A percentile compares a stretch with the other conserved stretches of the same genome.
Conservation (phyloP, 306 rosid species). For the Cucurbita moschata region DNA sequence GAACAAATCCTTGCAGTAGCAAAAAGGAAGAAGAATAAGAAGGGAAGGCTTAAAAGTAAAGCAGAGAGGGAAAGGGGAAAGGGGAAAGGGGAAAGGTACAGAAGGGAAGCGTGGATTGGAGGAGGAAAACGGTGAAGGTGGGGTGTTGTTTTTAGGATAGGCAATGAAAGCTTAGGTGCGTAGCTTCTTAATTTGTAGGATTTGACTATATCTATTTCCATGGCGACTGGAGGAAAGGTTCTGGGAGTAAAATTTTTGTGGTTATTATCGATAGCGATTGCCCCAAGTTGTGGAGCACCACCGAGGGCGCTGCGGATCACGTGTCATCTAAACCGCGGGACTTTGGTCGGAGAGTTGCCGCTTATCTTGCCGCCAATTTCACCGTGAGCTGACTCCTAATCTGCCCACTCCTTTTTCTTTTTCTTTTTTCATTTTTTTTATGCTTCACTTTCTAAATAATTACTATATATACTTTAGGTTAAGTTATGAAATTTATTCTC, state of each 20-base stretch:
- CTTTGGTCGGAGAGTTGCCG: conserved; percentile 16
- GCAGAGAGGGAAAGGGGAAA: background rate
- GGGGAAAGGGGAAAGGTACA: background rate
- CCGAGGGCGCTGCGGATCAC: background rate
- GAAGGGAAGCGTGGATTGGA: no score
- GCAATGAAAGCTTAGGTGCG: background rate
- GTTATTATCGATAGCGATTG: background rate
- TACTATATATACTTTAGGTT: no score
- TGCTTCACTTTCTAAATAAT: no score
- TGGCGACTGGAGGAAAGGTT: background rate
- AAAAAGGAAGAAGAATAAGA: background rate
- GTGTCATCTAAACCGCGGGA: conserved; percentile 5
- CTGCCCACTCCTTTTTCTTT: no score
- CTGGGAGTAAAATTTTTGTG: background rate
- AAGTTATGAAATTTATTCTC: no score
- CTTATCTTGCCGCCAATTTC: conserved; percentile 10
- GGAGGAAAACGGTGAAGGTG: no score
- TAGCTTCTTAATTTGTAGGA: background rate
- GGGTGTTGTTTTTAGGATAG: background rate
- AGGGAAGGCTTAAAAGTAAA: background rate
- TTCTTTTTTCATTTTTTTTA: no score
- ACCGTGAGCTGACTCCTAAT: conserved; percentile 7
- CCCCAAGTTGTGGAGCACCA: background rate
- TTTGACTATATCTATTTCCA: background rate
- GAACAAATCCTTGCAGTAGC: background rate